Base-by-base conservation (phyloP, 331 rosid genomes). In the Acacia concinna region DNA sequence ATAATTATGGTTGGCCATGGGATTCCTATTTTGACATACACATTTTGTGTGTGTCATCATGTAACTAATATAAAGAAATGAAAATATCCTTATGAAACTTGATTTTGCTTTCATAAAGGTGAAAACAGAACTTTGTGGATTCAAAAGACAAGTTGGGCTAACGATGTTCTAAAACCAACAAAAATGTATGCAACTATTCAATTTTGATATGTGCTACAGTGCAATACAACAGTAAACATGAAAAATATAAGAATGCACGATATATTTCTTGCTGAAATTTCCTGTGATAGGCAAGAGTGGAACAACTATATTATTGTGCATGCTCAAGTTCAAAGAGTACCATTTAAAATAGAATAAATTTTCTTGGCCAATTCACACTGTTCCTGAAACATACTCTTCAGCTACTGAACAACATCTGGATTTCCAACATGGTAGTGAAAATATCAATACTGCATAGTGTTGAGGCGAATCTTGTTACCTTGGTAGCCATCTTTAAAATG, bases 401-500 rank as follows among this genome's bases (percentile, higher is more conserved):
- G 67, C 40, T 52, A 52, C 47, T 35, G 8, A 59, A 40, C 64
- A 82, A 47, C 69, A 25, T 4, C 37, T 13, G 20, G 43, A 64
- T 68, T 86, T 62, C 68, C 11, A 76, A 68, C 35, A 35, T 47
- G 70, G 67, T 23, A 47, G 34, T 74, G 38, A 68, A 65, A 71
- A 13, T 18, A 54, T 28, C 67, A 56, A 63, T 54, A 69, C 57
- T 67, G 69, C 41, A 71, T 73, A 75, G 44, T 64, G 62, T 17
- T 47, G 13, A 56, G 52, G 69, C 23, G 38, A 63, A 74, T 54
- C 23, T 51, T 70, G 74, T 75, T 83, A 80, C 89, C 78, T 3
- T 31, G 25, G 89, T 64, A 37, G 89, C 89, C 18, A 67, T 73
- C 73, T 60, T 68, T 78, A 87, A 71, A 75, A 52, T 63, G 63